A percentile compares a stretch with the other conserved stretches of the same genome.
These are phyloP conservation scores for Paradendryphiella salina DNA, from an alignment of 2,329 filamentous ascomycete species.

Conservation along the genomic window DNA sequence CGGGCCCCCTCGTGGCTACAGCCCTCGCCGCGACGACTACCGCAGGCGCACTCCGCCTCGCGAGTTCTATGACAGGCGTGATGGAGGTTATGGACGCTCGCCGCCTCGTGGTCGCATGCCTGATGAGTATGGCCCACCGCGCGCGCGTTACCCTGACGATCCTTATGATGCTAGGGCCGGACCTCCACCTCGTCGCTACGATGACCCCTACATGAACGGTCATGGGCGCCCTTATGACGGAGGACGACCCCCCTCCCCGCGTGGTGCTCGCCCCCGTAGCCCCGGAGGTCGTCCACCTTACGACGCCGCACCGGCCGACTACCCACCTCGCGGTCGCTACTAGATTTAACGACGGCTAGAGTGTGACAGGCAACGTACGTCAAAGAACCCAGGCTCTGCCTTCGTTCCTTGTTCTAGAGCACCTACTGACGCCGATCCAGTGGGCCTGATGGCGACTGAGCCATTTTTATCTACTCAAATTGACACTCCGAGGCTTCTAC, in stretches of 20 bases:
- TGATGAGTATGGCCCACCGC: slow-evolving; percentile 72
- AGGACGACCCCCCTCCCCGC: slow-evolving; percentile 51
- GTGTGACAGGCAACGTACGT: slow-evolving; percentile 3
- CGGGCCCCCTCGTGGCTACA: slow-evolving; percentile 79
- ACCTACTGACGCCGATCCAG: slow-evolving; percentile 5
- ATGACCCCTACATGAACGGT: slow-evolving; percentile 64
- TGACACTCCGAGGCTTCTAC: background rate
- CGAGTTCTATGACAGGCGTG: slow-evolving; percentile 82
- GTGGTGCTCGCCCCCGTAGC: slow-evolving; percentile 47
- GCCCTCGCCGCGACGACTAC: slow-evolving; percentile 82
- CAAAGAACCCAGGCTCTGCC: background rate
- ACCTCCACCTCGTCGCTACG: slow-evolving; percentile 59
- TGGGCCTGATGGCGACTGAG: slow-evolving; percentile 1
- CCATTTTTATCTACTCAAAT: background rate
- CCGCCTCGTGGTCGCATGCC: slow-evolving; percentile 71
- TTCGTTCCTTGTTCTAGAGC: background rate
- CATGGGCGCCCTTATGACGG: slow-evolving; percentile 59
- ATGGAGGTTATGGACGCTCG: slow-evolving; percentile 60
- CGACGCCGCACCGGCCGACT: slow-evolving; percentile 50
- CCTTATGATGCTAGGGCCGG: slow-evolving; percentile 64
- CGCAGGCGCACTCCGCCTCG: slow-evolving; percentile 77
- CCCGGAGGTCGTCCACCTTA: slow-evolving; percentile 66
- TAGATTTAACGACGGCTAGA: slow-evolving; percentile 25
- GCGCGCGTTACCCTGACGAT: slow-evolving; percentile 70
- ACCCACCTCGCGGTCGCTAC: slow-evolving; percentile 46